Evolutionary conservation across 495 filamentous ascomycete genomes (phyloP).

Genomic region (Hypoxylon cercidicola): DNA sequence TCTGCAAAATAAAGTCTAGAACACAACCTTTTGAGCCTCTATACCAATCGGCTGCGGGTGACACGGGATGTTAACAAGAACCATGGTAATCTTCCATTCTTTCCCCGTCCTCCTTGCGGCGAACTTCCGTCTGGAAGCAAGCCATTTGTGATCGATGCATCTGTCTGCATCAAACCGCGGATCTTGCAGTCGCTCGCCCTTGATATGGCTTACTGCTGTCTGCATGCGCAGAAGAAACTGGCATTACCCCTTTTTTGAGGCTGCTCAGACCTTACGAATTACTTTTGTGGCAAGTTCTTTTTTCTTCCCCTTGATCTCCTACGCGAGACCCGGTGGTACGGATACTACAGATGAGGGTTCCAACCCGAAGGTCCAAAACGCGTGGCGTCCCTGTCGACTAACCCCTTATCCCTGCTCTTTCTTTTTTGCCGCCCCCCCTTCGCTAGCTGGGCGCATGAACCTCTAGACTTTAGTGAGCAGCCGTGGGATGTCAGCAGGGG

Average conservation of each 20-base stretch:
- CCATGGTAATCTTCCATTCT: too few species aligned
- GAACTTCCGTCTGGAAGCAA: constrained; percentile 24
- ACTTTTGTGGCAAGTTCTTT: not conserved
- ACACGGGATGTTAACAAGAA: constrained; percentile 7
- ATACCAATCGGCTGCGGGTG: constrained; percentile 9
- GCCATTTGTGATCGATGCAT: constrained; percentile 20
- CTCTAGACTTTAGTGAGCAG: constrained; percentile 3
- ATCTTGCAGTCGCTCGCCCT: constrained; percentile 13
- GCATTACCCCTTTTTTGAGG: constrained; percentile 10
- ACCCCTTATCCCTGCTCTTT: constrained; percentile 21
- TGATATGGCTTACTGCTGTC: constrained; percentile 21
- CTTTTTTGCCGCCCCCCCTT: constrained; percentile 1
- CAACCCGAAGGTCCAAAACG: constrained; percentile 12
- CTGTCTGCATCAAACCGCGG: constrained; percentile 11
- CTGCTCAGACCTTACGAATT: not conserved
- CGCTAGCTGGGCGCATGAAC: not conserved
- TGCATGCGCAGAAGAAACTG: constrained; percentile 8
- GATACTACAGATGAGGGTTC: constrained; percentile 29
- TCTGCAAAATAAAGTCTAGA: not conserved
- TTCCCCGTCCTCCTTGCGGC: constrained; percentile 7
- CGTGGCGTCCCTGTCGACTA: constrained; percentile 35
- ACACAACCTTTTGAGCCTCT: not conserved
- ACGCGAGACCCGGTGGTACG: constrained; percentile 40
- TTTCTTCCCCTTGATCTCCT: constrained; percentile 16
- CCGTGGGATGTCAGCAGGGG: constrained; percentile 5